Evolutionary conservation across 225 moss, liverwort and hornwort genomes (phyloP), one percentile per base, ranked within the genome.

Genomic region (Lunularia cruciata): DNA sequence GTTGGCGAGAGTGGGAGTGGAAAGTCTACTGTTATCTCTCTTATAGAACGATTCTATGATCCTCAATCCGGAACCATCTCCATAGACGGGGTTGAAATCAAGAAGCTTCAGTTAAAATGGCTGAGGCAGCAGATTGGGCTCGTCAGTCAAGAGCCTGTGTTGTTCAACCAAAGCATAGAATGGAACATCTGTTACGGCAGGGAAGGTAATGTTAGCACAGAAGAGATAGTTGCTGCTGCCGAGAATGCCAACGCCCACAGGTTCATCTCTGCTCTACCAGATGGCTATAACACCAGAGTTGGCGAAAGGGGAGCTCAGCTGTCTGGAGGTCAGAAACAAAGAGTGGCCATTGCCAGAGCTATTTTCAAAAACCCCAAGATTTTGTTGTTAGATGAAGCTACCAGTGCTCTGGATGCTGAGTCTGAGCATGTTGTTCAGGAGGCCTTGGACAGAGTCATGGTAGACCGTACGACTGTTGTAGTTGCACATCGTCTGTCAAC

Each of bases 401-500:
- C 91, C 0, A 91, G 88, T 70, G 91, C 91, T 3, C 67, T 91
- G 64, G 91, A 91, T 64, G 90, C 92, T 14, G 92, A 92, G 78
- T 92, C 92, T 4, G 92, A 92, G 73, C 83, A 84, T 36, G 73
- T 86, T 22, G 92, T 92, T 53, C 92, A 92, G 39, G 92, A 92
- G 70, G 92, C 92, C 42, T 79, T 86, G 11, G 87, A 92, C 68
- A 84, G 87, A 8, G 77, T 92, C 22, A 92, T 92, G 87, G 84
- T 85, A 30, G 65, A 90, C 43, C 86, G 92, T 46, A 86, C 92
- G 2, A 92, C 92, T 13, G 60, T 92, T 16, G 90, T 92, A 23
- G 57, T 92, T 7, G 92, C 92, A 1, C 92, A 92, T 76, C 83
- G 92, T 4, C 67, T 92, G 36, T 88, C 92, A 30, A 92, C 92